A percentile compares a stretch with the other conserved stretches of the same genome.
Evolutionary conservation across 768 basidiomycete genomes (phyloP).

Genomic region (Lentinula edodes): DNA sequence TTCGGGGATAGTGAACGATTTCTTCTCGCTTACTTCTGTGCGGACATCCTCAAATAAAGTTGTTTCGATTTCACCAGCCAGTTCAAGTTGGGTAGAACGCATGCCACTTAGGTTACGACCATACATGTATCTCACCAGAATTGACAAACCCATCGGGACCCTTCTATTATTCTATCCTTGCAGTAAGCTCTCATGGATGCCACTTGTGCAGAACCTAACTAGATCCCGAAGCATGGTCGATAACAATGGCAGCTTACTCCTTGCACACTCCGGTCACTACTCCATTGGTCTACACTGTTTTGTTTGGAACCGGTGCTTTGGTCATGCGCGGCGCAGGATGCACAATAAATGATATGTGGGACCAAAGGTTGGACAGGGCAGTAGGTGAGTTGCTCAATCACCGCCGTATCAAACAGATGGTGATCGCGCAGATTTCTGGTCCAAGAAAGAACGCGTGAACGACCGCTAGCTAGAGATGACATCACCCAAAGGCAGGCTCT

Average conservation of each 20-base stretch:
- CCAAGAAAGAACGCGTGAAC: slow-evolving; percentile 76
- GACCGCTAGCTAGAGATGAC: slow-evolving; percentile 84
- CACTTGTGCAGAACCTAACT: background rate
- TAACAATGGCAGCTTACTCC: slow-evolving; percentile 92
- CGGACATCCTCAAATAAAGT: background rate
- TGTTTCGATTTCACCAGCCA: background rate
- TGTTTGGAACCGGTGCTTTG: slow-evolving; percentile 88
- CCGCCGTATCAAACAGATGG: background rate
- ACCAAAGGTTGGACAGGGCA: slow-evolving; percentile 82
- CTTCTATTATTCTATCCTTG: slow-evolving; percentile 91
- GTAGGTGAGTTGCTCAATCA: slow-evolving; percentile 56
- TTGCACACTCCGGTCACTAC: slow-evolving; percentile 57
- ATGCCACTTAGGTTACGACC: slow-evolving; percentile 59
- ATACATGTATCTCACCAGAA: slow-evolving; percentile 80
- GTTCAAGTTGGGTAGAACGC: slow-evolving; percentile 55
- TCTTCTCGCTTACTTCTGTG: background rate
- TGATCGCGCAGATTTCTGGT: slow-evolving; percentile 1
- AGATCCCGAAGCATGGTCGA: slow-evolving; percentile 79
- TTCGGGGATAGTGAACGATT: background rate
- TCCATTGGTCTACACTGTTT: slow-evolving; percentile 68
- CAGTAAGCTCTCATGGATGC: slow-evolving; percentile 46
- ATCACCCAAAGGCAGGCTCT: slow-evolving; percentile 72
- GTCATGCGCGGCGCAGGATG: slow-evolving; percentile 98
- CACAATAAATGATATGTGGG: slow-evolving; percentile 99
- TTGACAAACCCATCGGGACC: slow-evolving; percentile 97